Evolutionary conservation across 345 rosid genomes (phyloP).

Genomic region (Aquilaria sinensis): DNA sequence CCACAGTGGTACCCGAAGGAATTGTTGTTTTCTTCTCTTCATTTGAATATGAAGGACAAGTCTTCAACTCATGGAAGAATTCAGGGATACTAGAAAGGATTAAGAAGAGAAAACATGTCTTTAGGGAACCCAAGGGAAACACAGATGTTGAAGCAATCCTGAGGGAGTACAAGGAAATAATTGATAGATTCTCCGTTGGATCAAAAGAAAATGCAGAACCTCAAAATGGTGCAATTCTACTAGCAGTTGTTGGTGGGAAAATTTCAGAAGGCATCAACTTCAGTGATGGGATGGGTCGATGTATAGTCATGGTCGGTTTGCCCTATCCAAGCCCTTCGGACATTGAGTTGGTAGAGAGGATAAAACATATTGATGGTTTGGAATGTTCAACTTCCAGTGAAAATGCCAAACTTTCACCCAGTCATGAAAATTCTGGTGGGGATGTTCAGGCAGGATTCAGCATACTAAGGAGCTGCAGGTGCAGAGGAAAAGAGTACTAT

Average conservation of each 20-base stretch:
- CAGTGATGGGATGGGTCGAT: conserved; percentile 93
- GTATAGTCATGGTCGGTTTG: conserved; percentile 95
- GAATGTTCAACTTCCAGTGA: conserved; percentile 40
- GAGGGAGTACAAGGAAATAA: conserved; percentile 71
- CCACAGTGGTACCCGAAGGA: conserved; percentile 76
- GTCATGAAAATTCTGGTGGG: conserved; percentile 37
- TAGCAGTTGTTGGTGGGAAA: conserved; percentile 96
- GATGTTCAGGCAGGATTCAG: conserved; percentile 59
- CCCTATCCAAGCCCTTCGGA: conserved; percentile 88
- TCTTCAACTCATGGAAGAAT: conserved; percentile 67
- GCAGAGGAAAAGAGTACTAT: conserved; percentile 82
- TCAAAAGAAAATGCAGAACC: conserved; percentile 22
- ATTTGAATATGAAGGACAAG: conserved; percentile 76
- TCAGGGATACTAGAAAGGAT: conserved; percentile 78
- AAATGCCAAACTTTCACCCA: conserved; percentile 19
- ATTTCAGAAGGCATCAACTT: conserved; percentile 98
- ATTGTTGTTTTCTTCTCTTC: conserved; percentile 92
- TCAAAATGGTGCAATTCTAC: conserved; percentile 69
- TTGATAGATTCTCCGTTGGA: conserved; percentile 23
- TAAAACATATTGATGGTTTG: conserved; percentile 76
- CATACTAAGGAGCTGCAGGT: conserved; percentile 65
- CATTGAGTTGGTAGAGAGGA: conserved; percentile 78
- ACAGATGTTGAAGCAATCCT: conserved; percentile 67
- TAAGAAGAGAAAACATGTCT: conserved; percentile 60
- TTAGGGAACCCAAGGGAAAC: conserved; percentile 81